phyloP scores from a whole-genome alignment of 106 monocot species.

The Phalaenopsis aphrodite region DNA sequence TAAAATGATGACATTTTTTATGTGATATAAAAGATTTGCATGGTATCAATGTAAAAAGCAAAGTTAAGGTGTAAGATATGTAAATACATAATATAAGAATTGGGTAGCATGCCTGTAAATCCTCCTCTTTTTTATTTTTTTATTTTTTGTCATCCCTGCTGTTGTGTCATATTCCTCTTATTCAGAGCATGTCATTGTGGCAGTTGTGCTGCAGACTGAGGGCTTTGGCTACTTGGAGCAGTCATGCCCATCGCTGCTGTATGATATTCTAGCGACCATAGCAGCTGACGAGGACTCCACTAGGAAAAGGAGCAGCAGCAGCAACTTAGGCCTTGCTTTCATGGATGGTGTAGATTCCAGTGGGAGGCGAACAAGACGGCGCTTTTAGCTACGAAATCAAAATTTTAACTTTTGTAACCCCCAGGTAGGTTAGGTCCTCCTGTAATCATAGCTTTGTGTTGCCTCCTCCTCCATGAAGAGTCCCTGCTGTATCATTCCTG shows the following conservation, averaged over 20 bases:
- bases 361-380: slow-evolving; percentile 43
- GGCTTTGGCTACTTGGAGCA: slow-evolving; percentile 59
- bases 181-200: slow-evolving; percentile 18
- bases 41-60: too few relatives aligned
- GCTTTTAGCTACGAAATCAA: slow-evolving; percentile 23
- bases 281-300: slow-evolving; percentile 51
- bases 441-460: background rate
- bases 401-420: background rate
- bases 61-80: too few relatives aligned
- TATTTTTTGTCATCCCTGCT: background rate
- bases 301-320: slow-evolving; percentile 36
- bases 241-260: slow-evolving; percentile 55
- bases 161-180: background rate
- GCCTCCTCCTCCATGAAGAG: background rate
- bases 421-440: background rate
- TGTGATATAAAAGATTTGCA: too few relatives aligned
- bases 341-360: slow-evolving; percentile 34
- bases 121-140: too few relatives aligned
- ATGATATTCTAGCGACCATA: slow-evolving; percentile 57
- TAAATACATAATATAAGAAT: too few relatives aligned
- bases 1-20: too few relatives aligned
- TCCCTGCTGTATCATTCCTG: background rate
- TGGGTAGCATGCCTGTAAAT: too few relatives aligned
- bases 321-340: slow-evolving; percentile 29
- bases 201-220: slow-evolving; percentile 88